Evolutionary conservation across 2,329 filamentous ascomycete genomes (phyloP), one percentile per base, ranked within the genome.

Genomic region (Phaeoacremonium minimum): DNA sequence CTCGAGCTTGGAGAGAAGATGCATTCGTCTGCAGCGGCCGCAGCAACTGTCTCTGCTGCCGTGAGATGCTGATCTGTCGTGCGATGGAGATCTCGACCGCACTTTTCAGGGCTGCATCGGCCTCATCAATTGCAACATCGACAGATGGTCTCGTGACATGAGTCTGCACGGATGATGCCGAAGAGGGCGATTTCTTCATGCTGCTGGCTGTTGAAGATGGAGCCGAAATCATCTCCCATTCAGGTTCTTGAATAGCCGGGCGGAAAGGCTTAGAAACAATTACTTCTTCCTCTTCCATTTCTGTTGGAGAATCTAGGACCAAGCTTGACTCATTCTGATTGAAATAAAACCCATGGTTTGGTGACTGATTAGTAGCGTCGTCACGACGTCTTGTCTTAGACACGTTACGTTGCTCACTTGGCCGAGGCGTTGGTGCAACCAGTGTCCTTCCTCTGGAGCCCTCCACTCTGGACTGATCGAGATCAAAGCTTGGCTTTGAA

Each of bases 61-160:
- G 63, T 11, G 78, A 82, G 17, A 85, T 64, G 45, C 75, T 82
- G 46, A 85, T 83, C 53, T 85, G 80, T 2, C 82, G 67, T 1
- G 80, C 80, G 46, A 85, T 84, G 2, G 79, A 83, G 31, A 82
- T 67, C 55, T 83, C 75, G 4, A 81, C 78, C 2, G 79, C 75
- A 30, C 69, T 69, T 44, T 71, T 69, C 12, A 75, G 56, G 6
- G 61, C 65, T 15, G 55, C 53, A 45, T 69, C 63, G 1, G 57
- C 35, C 18, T 69, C 63, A 20, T 71, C 66, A 9, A 55, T 41
- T 9, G n/a, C n/a, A n/a, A n/a, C n/a, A 26, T 59, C 56, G 7
- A 52, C 37, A 15, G 61, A 60, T 4, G 52, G 47, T 39, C 51
- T 54, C 15, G 57, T 59, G 19, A 54, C 32, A 40, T 63, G 50